These are phyloP conservation scores for Eucalyptus tenuipes DNA, from an alignment of 345 rosid genomes.

Conservation along the genomic window DNA sequence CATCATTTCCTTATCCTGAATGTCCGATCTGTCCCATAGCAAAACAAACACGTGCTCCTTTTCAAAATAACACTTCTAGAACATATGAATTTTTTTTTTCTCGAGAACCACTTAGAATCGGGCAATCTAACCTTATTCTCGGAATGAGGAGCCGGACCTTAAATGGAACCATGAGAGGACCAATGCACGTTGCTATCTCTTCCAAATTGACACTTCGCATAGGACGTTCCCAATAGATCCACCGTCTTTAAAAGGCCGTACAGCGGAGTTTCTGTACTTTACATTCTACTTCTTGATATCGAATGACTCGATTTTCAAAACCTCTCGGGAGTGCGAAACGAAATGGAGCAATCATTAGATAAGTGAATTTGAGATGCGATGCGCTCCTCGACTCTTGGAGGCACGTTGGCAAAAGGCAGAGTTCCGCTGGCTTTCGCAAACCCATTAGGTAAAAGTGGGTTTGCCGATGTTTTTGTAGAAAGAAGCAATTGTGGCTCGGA, in stretches of 20 bases:
- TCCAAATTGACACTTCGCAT: not conserved
- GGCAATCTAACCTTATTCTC: no score
- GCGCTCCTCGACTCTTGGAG: not conserved
- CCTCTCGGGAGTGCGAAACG: accelerated
- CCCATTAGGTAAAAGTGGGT: no score
- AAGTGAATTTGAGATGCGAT: not conserved
- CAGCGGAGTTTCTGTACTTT: not conserved
- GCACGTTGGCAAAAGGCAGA: no score
- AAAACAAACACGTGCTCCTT: no score
- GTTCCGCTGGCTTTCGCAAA: not conserved
- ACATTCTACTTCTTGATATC: not conserved
- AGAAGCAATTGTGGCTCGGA: not conserved
- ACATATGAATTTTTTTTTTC: no score
- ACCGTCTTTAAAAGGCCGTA: not conserved
- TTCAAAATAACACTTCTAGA: no score
- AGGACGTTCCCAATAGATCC: not conserved
- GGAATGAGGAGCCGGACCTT: not conserved
- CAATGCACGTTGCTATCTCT: not conserved
- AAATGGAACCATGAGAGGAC: no score
- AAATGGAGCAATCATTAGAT: not conserved
- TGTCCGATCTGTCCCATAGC: no score
- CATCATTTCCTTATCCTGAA: no score
- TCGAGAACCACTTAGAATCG: no score
- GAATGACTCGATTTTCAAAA: not conserved
- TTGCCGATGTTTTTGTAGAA: no score